Evolutionary conservation across 768 basidiomycete species (phyloP).

Genomic region (Sarcomyxa edulis): DNA sequence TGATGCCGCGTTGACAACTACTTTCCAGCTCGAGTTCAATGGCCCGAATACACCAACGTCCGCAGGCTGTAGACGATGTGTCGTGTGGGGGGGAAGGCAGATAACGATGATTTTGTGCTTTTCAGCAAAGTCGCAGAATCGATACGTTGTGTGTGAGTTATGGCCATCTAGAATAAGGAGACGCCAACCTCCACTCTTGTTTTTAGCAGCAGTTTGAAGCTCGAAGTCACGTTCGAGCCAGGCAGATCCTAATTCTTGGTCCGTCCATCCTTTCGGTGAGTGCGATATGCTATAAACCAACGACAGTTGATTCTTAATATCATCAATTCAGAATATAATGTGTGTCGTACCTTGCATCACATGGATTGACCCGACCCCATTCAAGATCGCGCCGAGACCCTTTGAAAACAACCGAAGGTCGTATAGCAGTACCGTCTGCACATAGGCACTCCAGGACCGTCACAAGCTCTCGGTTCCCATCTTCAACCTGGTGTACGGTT

Average conservation of each 20-base stretch:
- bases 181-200: slow-evolving; percentile 8
- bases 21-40: slow-evolving; percentile 17
- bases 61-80: slow-evolving; percentile 28
- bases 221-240: slow-evolving; percentile 21
- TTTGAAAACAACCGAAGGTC: slow-evolving; percentile 5
- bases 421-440: slow-evolving; percentile 24
- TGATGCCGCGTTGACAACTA: slow-evolving; percentile 4
- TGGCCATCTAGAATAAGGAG: slow-evolving; percentile 21
- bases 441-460: slow-evolving; percentile 34
- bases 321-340: background rate
- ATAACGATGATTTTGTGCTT: slow-evolving; percentile 22
- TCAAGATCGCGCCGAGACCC: slow-evolving; percentile 7
- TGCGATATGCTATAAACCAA: slow-evolving; percentile 10
- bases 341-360: slow-evolving; percentile 10
- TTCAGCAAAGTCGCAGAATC: slow-evolving; percentile 14
- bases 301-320: background rate
- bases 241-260: slow-evolving; percentile 14
- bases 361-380: slow-evolving; percentile 12
- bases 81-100: slow-evolving; percentile 31
- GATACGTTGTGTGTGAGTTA: slow-evolving; percentile 12
- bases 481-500: slow-evolving; percentile 15
- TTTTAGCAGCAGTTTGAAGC: slow-evolving; percentile 5
- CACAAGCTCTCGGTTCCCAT: slow-evolving; percentile 31
- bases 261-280: slow-evolving; percentile 23
- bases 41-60: slow-evolving; percentile 33